phyloP scores from a whole-genome alignment of 371 early-diverging fungal genomes.

The Rhizopus delemar region DNA sequence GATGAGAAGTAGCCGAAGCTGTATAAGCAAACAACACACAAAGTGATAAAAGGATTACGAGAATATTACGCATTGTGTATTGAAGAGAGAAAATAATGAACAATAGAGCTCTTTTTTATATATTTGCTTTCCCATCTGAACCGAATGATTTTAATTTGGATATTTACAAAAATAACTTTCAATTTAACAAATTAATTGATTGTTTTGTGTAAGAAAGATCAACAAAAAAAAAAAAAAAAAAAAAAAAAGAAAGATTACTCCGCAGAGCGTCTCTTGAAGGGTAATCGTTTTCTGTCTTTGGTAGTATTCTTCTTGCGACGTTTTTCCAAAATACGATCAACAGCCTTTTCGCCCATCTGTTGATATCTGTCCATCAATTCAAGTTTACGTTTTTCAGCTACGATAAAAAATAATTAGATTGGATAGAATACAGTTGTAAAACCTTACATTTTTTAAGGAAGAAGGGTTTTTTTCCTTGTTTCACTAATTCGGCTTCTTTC shows the following conservation, averaged over 20 bases:
- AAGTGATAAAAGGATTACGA: background rate
- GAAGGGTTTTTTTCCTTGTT: slow-evolving; percentile 87
- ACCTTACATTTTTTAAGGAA: slow-evolving; percentile 81
- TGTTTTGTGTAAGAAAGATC: background rate
- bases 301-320: slow-evolving; percentile 85
- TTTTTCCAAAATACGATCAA: slow-evolving; percentile 84
- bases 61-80: background rate
- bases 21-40: background rate
- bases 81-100: background rate
- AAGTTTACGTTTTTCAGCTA: slow-evolving; percentile 79
- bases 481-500: slow-evolving; percentile 73
- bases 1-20: background rate
- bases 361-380: slow-evolving; percentile 79
- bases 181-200: slow-evolving; percentile 3
- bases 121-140: background rate
- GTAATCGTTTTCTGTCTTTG: slow-evolving; percentile 66
- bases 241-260: slow-evolving; percentile 9
- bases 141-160: background rate
- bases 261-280: slow-evolving; percentile 47
- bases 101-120: background rate
- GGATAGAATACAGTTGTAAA: background rate
- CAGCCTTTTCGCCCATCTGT: slow-evolving; percentile 62
- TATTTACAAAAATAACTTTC: slow-evolving; percentile 1
- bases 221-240: slow-evolving; percentile 6
- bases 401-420: slow-evolving; percentile 5